These are phyloP conservation scores for Macroventuria anomochaeta DNA, from an alignment of 2,329 filamentous ascomycete genomes.

Conservation along the genomic window DNA sequence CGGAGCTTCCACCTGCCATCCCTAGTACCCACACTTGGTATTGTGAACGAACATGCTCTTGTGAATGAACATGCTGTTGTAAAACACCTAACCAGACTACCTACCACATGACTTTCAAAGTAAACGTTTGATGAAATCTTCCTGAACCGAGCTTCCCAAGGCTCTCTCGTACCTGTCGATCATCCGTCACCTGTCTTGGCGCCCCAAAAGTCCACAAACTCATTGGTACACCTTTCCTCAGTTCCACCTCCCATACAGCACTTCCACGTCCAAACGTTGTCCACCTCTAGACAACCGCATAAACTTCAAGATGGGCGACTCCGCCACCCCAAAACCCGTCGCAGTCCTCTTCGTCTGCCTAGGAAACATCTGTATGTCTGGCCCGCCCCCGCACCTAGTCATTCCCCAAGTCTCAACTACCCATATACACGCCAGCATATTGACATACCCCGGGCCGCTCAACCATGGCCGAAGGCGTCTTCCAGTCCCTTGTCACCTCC, in stretches of 20 bases:
- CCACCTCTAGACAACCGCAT: neutral
- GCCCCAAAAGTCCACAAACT: neutral
- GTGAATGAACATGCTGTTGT: too few relatives aligned
- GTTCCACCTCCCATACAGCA: too few relatives aligned
- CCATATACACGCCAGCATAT: neutral
- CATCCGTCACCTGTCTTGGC: slow-evolving; percentile 12
- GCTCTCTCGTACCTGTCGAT: slow-evolving; percentile 12
- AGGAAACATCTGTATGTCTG: slow-evolving; percentile 81
- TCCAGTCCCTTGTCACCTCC: slow-evolving; percentile 70
- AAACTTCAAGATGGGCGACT: slow-evolving; percentile 14
- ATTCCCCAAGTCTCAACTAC: too few relatives aligned
- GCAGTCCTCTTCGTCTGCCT: slow-evolving; percentile 94
- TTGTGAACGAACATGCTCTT: too few relatives aligned
- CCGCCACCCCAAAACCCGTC: slow-evolving; percentile 48
- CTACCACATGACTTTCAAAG: too few relatives aligned
- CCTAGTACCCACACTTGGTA: too few relatives aligned
- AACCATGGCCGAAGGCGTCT: slow-evolving; percentile 96
- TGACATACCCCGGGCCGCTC: slow-evolving; percentile 65
- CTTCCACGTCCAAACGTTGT: too few relatives aligned
- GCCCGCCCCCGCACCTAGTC: slow-evolving; percentile 7
- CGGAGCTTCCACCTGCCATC: too few relatives aligned
- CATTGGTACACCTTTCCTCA: too few relatives aligned
- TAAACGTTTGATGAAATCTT: neutral
- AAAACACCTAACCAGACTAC: too few relatives aligned
- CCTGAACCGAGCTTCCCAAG: too few relatives aligned